phyloP scores from a whole-genome alignment of 441 rosid species.

The Brassica hybrid region DNA sequence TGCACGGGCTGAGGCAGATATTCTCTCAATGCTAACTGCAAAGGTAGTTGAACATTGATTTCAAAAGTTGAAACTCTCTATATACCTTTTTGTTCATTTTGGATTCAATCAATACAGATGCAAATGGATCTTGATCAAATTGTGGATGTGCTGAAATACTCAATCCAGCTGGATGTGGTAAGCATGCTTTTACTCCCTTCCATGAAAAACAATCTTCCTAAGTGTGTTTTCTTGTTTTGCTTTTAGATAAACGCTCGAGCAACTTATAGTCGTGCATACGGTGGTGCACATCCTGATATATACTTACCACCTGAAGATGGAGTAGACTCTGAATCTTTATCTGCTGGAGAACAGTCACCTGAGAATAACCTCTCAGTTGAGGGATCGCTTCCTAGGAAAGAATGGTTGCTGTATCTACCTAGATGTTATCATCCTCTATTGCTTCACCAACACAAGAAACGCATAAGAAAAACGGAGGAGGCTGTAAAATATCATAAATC shows the following conservation, averaged over 20 bases:
- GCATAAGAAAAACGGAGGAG: constrained; percentile 58
- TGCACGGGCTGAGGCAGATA: constrained; percentile 82
- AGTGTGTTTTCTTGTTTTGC: constrained; percentile 26
- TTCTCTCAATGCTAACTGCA: constrained; percentile 75
- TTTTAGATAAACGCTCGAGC: constrained; percentile 90
- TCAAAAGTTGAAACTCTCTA: constrained; percentile 24
- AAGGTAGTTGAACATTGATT: constrained; percentile 55
- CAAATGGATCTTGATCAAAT: constrained; percentile 67
- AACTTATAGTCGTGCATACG: constrained; percentile 74
- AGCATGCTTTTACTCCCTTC: constrained; percentile 24
- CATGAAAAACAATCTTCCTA: not conserved
- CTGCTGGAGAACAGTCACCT: constrained; percentile 41
- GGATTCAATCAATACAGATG: constrained; percentile 58
- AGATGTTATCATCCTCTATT: constrained; percentile 88
- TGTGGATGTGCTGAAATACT: constrained; percentile 52
- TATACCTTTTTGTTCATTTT: constrained; percentile 30
- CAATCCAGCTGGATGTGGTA: constrained; percentile 80
- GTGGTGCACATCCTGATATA: constrained; percentile 76
- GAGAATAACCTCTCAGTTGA: constrained; percentile 40
- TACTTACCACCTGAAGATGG: constrained; percentile 60
- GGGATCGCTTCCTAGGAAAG: constrained; percentile 48
- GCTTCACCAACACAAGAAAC: constrained; percentile 80
- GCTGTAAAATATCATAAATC: constrained; percentile 52
- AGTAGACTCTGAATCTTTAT: constrained; percentile 44
- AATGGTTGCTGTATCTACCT: constrained; percentile 82